phyloP scores from a whole-genome alignment of 1,139 yeast species.

The Magnusiomyces fungicola region DNA sequence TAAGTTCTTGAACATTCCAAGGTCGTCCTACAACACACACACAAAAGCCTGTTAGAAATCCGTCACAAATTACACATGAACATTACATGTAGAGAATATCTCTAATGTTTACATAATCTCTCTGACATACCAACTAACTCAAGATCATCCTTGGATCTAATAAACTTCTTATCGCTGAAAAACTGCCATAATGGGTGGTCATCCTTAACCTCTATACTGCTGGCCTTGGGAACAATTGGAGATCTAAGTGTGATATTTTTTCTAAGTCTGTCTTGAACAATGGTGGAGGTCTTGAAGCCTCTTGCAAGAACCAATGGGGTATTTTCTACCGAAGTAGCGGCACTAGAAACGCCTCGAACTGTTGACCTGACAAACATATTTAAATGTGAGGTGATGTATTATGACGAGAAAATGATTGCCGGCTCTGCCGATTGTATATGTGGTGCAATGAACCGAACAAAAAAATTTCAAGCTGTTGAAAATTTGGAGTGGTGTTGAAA shows the following conservation, averaged over 20 bases:
- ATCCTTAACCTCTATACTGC: constrained; percentile 64
- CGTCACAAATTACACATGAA: no score
- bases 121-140: constrained; percentile 33
- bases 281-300: constrained; percentile 33
- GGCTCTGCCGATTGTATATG: no score
- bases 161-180: constrained; percentile 52
- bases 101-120: no score
- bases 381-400: no score
- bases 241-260: constrained; percentile 45
- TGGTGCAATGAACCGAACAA: no score
- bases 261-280: constrained; percentile 46
- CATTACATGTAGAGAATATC: no score
- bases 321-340: no score
- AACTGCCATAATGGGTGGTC: constrained; percentile 96
- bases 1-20: constrained; percentile 83
- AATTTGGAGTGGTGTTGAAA: not conserved
- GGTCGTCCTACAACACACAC: constrained; percentile 55
- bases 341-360: no score
- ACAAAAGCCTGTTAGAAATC: no score
- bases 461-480: no score
- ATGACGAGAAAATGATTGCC: no score
- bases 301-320: not conserved
- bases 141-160: constrained; percentile 54
- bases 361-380: no score
- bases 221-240: constrained; percentile 81